These are phyloP conservation scores for Candida ponderosae DNA, from an alignment of 805 yeast genomes.

Conservation along the genomic window DNA sequence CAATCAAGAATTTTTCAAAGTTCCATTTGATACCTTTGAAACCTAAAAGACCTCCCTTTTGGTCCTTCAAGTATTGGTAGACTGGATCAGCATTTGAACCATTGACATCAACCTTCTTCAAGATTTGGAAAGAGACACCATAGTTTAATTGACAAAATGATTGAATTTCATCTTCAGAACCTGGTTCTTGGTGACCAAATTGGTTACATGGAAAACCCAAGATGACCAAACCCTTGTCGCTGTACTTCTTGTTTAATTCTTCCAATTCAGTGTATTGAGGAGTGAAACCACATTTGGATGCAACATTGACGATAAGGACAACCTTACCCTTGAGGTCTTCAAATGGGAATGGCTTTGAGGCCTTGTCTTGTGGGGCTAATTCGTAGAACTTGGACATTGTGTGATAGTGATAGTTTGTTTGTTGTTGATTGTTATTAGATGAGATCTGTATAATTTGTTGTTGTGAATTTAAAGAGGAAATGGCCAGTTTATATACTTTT, in stretches of 20 bases:
- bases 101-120: constrained; percentile 84
- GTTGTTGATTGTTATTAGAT: not conserved
- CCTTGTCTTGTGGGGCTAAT: constrained; percentile 54
- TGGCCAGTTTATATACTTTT: too few relatives aligned
- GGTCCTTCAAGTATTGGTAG: constrained; percentile 64
- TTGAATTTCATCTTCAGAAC: constrained; percentile 60
- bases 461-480: too few relatives aligned
- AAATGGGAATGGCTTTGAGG: constrained; percentile 54
- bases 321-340: constrained; percentile 65
- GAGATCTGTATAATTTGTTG: not conserved
- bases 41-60: constrained; percentile 56
- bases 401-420: not conserved
- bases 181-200: constrained; percentile 77
- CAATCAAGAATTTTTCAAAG: constrained; percentile 66
- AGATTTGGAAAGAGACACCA: constrained; percentile 86
- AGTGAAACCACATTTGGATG: constrained; percentile 80
- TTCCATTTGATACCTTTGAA: constrained; percentile 72
- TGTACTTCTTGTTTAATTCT: constrained; percentile 57
- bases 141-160: constrained; percentile 72
- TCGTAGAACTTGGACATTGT: constrained; percentile 57
- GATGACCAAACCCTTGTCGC: constrained; percentile 56
- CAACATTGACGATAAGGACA: constrained; percentile 79
- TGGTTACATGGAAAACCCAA: constrained; percentile 90
- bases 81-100: constrained; percentile 79
- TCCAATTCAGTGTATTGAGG: constrained; percentile 76